A percentile compares a stretch with the other conserved stretches of the same genome.
Evolutionary conservation across 805 yeast genomes (phyloP).

Genomic region (Candida maltosa): DNA sequence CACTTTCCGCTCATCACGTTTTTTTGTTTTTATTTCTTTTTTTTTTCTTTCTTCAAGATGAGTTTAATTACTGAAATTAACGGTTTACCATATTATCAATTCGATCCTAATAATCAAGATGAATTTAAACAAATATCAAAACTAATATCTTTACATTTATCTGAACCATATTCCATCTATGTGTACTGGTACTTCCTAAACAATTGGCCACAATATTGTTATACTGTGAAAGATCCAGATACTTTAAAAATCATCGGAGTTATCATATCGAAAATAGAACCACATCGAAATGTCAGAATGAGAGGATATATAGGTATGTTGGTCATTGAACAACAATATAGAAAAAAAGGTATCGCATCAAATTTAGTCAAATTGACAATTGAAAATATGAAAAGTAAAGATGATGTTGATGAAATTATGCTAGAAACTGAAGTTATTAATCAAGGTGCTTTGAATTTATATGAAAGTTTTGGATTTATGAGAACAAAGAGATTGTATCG

Average conservation of each 20-base stretch:
- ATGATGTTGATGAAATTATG: conserved; percentile 83
- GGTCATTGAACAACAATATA: conserved; percentile 67
- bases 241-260: conserved; percentile 59
- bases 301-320: conserved; percentile 97
- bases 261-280: conserved; percentile 76
- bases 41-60: conserved; percentile 5
- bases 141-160: conserved; percentile 68
- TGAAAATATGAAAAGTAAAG: conserved; percentile 59
- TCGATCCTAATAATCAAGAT: conserved; percentile 18
- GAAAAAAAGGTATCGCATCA: conserved; percentile 84
- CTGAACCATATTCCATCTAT: conserved; percentile 92
- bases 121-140: conserved; percentile 51
- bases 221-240: conserved; percentile 48
- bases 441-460: conserved; percentile 61
- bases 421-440: conserved; percentile 90
- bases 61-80: conserved; percentile 13
- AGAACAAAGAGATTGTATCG: conserved; percentile 74
- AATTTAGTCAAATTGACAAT: conserved; percentile 61
- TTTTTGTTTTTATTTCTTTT: background rate
- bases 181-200: conserved; percentile 88
- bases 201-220: conserved; percentile 86
- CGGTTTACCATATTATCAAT: conserved; percentile 18
- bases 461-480: conserved; percentile 74
- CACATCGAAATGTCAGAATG: conserved; percentile 66
- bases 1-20: too few species aligned